phyloP scores from a whole-genome alignment of 176 grass and related monocot species.

The Saccharum spontaneum region DNA sequence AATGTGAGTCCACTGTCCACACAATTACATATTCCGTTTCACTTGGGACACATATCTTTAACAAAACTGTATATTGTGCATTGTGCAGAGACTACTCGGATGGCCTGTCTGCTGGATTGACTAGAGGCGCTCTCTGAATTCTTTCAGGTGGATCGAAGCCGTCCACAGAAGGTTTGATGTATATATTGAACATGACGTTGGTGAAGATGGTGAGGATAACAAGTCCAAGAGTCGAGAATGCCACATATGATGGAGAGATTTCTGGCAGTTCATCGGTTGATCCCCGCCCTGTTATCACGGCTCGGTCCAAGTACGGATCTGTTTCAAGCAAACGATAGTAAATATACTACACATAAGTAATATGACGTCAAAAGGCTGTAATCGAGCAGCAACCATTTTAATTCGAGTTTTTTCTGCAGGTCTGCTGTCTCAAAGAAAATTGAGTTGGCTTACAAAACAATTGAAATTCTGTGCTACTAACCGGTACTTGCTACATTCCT shows the following conservation, averaged over 20 bases:
- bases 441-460: background rate
- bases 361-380: background rate
- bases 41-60: background rate
- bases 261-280: slow-evolving; percentile 60
- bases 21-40: background rate
- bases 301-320: slow-evolving; percentile 70
- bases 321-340: slow-evolving; percentile 27
- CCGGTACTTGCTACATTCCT: no score
- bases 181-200: slow-evolving; percentile 76
- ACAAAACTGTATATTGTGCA: background rate
- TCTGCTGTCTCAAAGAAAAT: background rate
- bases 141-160: slow-evolving; percentile 48
- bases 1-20: background rate
- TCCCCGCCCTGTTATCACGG: slow-evolving; percentile 50
- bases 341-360: background rate
- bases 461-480: no score
- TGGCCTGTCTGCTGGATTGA: slow-evolving; percentile 39
- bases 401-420: background rate
- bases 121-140: slow-evolving; percentile 58
- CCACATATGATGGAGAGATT: slow-evolving; percentile 58
- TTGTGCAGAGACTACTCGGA: background rate
- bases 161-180: slow-evolving; percentile 78
- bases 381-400: background rate
- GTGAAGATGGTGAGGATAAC: slow-evolving; percentile 78
- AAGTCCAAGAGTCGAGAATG: slow-evolving; percentile 59